These are phyloP conservation scores for Ophiostoma sp. DNA, from an alignment of 2,329 filamentous ascomycete species.

Conservation along the genomic window DNA sequence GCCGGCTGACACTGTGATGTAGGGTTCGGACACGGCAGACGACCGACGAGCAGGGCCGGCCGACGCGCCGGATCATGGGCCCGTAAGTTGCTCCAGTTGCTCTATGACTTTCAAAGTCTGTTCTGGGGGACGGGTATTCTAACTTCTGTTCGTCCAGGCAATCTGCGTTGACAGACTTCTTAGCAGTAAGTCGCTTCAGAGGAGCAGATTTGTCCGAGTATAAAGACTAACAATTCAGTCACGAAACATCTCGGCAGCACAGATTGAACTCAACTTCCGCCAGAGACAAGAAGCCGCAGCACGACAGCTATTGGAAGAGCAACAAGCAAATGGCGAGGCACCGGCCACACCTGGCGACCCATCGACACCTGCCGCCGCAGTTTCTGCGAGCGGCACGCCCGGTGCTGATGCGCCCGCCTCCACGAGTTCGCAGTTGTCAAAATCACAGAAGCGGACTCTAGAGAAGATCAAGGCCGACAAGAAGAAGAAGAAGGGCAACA, in stretches of 20 bases:
- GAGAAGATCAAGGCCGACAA: slow-evolving; percentile 57
- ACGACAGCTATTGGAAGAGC: slow-evolving; percentile 31
- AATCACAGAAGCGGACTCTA: slow-evolving; percentile 40
- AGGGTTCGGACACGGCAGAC: slow-evolving; percentile 20
- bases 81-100: slow-evolving; percentile 29
- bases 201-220: not conserved
- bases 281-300: slow-evolving; percentile 41
- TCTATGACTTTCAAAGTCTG: not conserved
- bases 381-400: not conserved
- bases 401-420: not conserved
- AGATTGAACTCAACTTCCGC: slow-evolving; percentile 49
- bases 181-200: slow-evolving; percentile 34
- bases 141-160: slow-evolving; percentile 31
- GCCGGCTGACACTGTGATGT: not conserved
- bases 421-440: slow-evolving; percentile 30
- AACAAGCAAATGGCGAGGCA: slow-evolving; percentile 21
- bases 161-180: slow-evolving; percentile 50
- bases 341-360: not conserved
- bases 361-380: not conserved
- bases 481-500: slow-evolving; percentile 47
- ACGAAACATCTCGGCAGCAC: slow-evolving; percentile 63
- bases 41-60: slow-evolving; percentile 12
- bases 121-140: not conserved
- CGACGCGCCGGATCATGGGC: slow-evolving; percentile 29
- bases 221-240: slow-evolving; percentile 40